A percentile compares a stretch with the other conserved stretches of the same genome.
These are phyloP conservation scores for Vachellia pachyceras DNA, from an alignment of 306 rosid genomes.

Conservation along the genomic window DNA sequence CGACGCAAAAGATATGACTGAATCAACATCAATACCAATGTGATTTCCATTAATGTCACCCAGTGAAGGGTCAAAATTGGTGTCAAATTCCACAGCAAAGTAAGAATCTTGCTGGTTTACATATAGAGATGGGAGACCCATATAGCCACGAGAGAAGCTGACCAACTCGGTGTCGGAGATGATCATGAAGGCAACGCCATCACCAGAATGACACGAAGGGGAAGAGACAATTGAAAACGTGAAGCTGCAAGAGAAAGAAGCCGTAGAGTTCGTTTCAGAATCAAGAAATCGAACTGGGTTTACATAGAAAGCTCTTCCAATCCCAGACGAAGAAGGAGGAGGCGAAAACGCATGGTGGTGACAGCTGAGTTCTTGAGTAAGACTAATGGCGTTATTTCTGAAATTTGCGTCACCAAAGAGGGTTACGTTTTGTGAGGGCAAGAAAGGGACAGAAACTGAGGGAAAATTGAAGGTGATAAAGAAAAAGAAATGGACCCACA, in stretches of 20 bases:
- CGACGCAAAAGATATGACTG: conserved; percentile 51
- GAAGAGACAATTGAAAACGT: conserved; percentile 65
- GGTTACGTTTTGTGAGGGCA: conserved; percentile 50
- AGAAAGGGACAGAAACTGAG: no score
- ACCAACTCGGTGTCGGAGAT: conserved; percentile 48
- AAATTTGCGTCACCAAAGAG: conserved; percentile 75
- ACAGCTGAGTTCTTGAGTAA: conserved; percentile 63
- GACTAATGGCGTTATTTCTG: conserved; percentile 55
- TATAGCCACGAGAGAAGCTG: conserved; percentile 46
- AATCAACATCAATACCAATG: conserved; percentile 54
- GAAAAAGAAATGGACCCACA: conserved; percentile 38
- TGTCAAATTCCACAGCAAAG: conserved; percentile 82
- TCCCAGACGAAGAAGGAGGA: conserved; percentile 45
- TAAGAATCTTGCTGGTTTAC: conserved; percentile 43
- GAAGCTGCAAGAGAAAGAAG: conserved; percentile 70
- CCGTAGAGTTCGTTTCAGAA: conserved; percentile 55
- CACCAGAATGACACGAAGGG: conserved; percentile 58
- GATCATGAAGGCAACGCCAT: conserved; percentile 73
- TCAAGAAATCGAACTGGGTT: conserved; percentile 81
- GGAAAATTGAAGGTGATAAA: no score
- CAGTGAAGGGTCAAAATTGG: conserved; percentile 60
- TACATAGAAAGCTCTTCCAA: conserved; percentile 68
- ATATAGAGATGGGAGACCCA: conserved; percentile 65
- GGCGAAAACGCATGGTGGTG: conserved; percentile 39
- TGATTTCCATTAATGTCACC: conserved; percentile 76